Evolutionary conservation across 2,329 filamentous ascomycete genomes (phyloP), one percentile per base, ranked within the genome.

Genomic region (Triangularia setosa): DNA sequence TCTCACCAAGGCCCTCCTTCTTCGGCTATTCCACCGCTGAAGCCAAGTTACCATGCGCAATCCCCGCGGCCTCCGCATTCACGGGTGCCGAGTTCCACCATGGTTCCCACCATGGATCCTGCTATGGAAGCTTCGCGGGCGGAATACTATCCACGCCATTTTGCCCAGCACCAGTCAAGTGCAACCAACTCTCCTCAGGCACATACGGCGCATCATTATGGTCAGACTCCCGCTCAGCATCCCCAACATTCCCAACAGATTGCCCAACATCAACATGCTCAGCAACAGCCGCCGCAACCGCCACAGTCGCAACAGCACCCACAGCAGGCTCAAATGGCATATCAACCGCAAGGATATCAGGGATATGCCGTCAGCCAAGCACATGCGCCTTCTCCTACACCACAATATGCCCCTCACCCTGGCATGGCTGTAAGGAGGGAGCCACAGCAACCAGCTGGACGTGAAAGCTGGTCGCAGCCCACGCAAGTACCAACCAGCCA

Each of bases 11-110:
- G 77, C 7, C 73, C 75, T 9, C 71, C 77, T 3, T 74, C 75
- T 40, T 79, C 83, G 2, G 79, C 75, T 7, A 86, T 87, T 75
- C 83, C 84, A 18, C 76, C 83, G 4, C 75, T 87, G 60, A 87
- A 87, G 73, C 83, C 84, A 4, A 28, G 11, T 4, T 75, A 74
- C 64, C 81, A 80, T 58, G 76, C 77, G 6, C 79, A 81, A 53
- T 85, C 84, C 4, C 83, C 84, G 7, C 81, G 83, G 65, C 68
- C 80, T 7, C 80, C 81, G 65, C 79, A 81, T 60, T 74, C 83
- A 70, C 77, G 74, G 24, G 74, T 76, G 4, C 78, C 82, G n/a
- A 77, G 83, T 27, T 72, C 77, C 8, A 76, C 78, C 9, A 79
- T 83, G 68, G 75, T 76, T 14, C 72, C 69, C 66, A 78, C 75